Conservation (phyloP, 208 protist species). For the Jaenimonas drosophilae region DNA sequence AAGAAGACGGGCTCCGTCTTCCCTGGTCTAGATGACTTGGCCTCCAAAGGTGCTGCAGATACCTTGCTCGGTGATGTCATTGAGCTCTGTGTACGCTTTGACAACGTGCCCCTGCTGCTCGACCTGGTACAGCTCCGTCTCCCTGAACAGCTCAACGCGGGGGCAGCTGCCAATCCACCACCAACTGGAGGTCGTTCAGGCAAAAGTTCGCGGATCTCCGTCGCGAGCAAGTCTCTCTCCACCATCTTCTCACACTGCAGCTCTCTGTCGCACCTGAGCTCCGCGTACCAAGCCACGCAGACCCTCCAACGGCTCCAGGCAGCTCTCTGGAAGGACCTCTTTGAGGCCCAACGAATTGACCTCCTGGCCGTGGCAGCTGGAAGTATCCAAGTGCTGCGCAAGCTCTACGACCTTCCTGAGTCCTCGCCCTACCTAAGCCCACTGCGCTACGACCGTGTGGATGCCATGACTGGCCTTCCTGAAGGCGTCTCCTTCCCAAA, state of each 20-base stretch:
- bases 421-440: conserved; percentile 18
- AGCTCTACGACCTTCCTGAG: conserved; percentile 18
- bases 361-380: conserved; percentile 62
- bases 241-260: conserved; percentile 18
- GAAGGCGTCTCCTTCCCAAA: conserved; percentile 24
- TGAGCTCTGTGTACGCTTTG: conserved; percentile 68
- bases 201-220: no score
- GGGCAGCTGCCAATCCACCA: no score
- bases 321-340: conserved; percentile 31
- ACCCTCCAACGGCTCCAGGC: conserved; percentile 26
- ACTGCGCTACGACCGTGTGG: conserved; percentile 69
- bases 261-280: conserved; percentile 16
- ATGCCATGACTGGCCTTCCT: conserved; percentile 45
- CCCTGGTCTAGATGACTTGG: background rate
- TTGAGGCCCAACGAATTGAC: conserved; percentile 44
- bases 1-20: background rate
- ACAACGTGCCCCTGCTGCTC: conserved; percentile 37
- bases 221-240: conserved; percentile 4
- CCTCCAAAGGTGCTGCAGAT: conserved; percentile 6
- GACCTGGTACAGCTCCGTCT: conserved; percentile 32
- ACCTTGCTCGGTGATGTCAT: conserved; percentile 52
- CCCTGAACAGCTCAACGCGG: no score
- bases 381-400: conserved; percentile 24
- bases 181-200: no score
- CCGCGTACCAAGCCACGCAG: conserved; percentile 10